Conservation (phyloP, 345 rosid species). For the Salix arbutifolia region DNA sequence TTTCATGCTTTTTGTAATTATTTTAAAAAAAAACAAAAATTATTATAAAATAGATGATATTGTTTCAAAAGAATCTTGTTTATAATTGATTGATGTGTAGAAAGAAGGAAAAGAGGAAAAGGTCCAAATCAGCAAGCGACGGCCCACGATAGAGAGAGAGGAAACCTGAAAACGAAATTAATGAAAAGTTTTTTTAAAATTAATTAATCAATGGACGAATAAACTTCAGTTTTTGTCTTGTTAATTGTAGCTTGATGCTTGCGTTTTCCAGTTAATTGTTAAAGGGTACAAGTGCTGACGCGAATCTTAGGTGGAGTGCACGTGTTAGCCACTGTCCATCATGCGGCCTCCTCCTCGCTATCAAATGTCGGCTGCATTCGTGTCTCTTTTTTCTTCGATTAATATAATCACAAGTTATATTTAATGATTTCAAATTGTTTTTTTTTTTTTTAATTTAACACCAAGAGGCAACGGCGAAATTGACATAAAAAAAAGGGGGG, state of each 20-base stretch:
- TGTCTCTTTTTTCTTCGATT: background rate
- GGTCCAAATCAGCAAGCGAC: background rate
- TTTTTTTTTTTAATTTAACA: no score
- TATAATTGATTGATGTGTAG: no score
- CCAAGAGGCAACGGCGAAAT: background rate
- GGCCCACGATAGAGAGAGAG: background rate
- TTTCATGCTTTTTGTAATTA: no score
- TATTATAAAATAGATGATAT: no score
- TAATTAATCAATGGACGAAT: no score
- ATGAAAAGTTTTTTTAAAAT: no score
- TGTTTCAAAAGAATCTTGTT: background rate
- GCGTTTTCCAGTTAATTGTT: background rate
- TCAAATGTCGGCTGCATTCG: slow-evolving; percentile 16
- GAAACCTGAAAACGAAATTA: background rate
- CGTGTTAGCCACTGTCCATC: slow-evolving; percentile 18
- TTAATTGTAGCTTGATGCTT: no score
- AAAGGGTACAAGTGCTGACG: slow-evolving; percentile 11
- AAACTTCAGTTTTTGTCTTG: no score
- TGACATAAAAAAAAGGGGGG: no score
- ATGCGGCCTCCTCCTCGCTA: slow-evolving; percentile 3
- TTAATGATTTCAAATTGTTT: background rate
- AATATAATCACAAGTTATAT: background rate
- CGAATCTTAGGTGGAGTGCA: slow-evolving; percentile 17
- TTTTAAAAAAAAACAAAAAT: no score
- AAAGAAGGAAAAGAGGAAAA: no score